Percentiles rank a stretch among this genome's conserved stretches.
Conservation (phyloP, 257 asterid species). For the Echites panduratus region DNA sequence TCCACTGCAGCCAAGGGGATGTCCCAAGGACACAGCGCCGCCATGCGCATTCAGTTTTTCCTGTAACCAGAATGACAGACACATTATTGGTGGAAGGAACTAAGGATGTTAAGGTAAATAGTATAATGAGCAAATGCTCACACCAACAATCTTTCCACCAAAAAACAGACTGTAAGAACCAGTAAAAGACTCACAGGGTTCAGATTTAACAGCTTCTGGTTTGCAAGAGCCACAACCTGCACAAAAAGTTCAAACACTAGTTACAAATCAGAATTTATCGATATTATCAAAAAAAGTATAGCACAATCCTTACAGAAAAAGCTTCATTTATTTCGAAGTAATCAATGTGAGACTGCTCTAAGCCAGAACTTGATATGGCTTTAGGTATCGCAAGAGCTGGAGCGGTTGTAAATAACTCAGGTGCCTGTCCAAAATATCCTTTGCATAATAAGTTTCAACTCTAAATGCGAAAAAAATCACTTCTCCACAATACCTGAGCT, state of each 20-base stretch:
- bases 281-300: neutral
- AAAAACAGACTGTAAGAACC: conserved; percentile 9
- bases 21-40: conserved; percentile 92
- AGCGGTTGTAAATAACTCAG: conserved; percentile 87
- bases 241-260: conserved; percentile 12
- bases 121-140: neutral
- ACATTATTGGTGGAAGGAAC: conserved; percentile 13
- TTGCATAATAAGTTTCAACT: conserved; percentile 16
- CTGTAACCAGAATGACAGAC: conserved; percentile 29
- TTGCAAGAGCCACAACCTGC: conserved; percentile 92
- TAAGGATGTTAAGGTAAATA: neutral
- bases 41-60: conserved; percentile 74
- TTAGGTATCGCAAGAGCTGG: conserved; percentile 94
- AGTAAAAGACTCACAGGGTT: conserved; percentile 46
- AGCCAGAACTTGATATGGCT: conserved; percentile 74
- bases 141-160: neutral
- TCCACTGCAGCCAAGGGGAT: conserved; percentile 95
- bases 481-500: conserved; percentile 58
- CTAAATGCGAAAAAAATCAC: neutral
- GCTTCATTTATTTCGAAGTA: conserved; percentile 93
- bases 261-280: conserved; percentile 5
- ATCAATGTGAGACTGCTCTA: conserved; percentile 64
- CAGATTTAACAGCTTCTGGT: conserved; percentile 67
- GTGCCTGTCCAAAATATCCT: conserved; percentile 60
- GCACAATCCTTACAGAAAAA: conserved; percentile 59